These are phyloP conservation scores for Talaromyces piceae DNA, from an alignment of 2,329 filamentous ascomycete species.

Conservation along the genomic window DNA sequence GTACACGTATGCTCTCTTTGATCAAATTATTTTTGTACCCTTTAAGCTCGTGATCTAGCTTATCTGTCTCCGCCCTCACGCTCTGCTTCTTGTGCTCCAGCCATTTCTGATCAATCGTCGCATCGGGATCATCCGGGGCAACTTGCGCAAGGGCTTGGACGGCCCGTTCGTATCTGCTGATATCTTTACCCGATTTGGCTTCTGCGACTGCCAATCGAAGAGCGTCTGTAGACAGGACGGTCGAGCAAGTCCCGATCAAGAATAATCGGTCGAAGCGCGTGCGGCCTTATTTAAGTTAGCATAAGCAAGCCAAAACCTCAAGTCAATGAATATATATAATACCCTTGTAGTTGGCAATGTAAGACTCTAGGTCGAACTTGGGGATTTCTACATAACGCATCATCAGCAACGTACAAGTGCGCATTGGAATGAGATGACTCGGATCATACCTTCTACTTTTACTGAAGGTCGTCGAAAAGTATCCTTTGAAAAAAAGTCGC, in stretches of 20 bases:
- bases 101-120: constrained; percentile 65
- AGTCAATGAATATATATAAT: constrained; percentile 8
- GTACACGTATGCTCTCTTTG: constrained; percentile 88
- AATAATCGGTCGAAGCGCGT: constrained; percentile 75
- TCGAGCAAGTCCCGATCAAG: constrained; percentile 71
- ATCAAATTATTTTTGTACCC: constrained; percentile 95
- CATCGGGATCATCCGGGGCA: constrained; percentile 61
- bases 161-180: constrained; percentile 61
- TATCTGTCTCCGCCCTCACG: constrained; percentile 62
- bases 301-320: neutral
- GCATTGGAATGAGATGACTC: neutral
- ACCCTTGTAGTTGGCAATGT: constrained; percentile 86
- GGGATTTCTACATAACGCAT: constrained; percentile 53
- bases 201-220: constrained; percentile 69
- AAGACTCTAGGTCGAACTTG: constrained; percentile 85
- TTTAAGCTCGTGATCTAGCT: constrained; percentile 78
- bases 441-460: constrained; percentile 9
- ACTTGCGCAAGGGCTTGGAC: constrained; percentile 58
- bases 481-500: neutral
- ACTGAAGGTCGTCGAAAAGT: neutral
- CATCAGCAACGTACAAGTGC: neutral
- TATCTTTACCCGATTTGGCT: constrained; percentile 68
- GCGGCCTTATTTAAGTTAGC: constrained; percentile 49
- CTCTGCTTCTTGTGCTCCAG: constrained; percentile 58
- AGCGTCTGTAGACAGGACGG: constrained; percentile 69